Percentiles rank a stretch among this genome's conserved stretches.
phyloP scores from a whole-genome alignment of 2,329 filamentous ascomycete species.

The Fusarium succisae region DNA sequence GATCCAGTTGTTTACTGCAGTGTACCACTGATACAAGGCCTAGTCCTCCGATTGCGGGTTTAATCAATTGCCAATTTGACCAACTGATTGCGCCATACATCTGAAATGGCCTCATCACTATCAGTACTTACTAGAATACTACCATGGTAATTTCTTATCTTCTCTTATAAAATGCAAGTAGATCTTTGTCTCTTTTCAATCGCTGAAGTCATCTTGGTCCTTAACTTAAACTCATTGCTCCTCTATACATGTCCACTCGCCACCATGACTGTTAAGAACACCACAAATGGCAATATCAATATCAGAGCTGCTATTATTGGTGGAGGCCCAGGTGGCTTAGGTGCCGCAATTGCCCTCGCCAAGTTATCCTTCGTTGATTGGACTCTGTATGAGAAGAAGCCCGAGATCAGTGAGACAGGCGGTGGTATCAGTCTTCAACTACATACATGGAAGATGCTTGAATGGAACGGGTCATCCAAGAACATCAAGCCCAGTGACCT shows the following conservation, averaged over 20 bases:
- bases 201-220: background rate
- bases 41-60: background rate
- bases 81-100: constrained; percentile 35
- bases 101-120: constrained; percentile 29
- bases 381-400: constrained; percentile 49
- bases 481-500: constrained; percentile 44
- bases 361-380: constrained; percentile 45
- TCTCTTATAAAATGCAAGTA: background rate
- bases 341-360: constrained; percentile 46
- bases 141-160: background rate
- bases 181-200: background rate
- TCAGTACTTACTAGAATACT: background rate
- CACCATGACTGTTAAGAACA: constrained; percentile 31
- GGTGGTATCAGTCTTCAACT: constrained; percentile 50
- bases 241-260: background rate
- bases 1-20: background rate
- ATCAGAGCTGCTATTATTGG: constrained; percentile 42
- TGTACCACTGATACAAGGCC: background rate
- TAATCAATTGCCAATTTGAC: constrained; percentile 29
- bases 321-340: constrained; percentile 44
- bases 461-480: constrained; percentile 45
- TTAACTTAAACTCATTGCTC: background rate
- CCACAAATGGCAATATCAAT: constrained; percentile 12
- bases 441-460: constrained; percentile 49
- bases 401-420: constrained; percentile 49